These are phyloP conservation scores for Laguncularia racemosa DNA, from an alignment of 345 rosid genomes.

Conservation along the genomic window DNA sequence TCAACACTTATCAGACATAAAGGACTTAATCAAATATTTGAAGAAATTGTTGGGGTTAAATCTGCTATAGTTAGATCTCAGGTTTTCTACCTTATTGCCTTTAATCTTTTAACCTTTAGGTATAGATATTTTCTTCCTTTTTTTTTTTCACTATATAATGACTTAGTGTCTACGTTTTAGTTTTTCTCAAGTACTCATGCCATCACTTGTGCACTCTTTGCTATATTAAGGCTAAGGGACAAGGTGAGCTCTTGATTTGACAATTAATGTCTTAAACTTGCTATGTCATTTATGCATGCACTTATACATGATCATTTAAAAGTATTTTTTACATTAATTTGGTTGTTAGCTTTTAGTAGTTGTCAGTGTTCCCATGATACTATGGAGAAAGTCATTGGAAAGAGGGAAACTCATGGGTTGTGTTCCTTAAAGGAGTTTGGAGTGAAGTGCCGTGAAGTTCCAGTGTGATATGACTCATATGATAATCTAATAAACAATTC, in stretches of 20 bases:
- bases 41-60: slow-evolving; percentile 55
- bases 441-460: slow-evolving; percentile 49
- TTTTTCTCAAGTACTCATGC: slow-evolving; percentile 73
- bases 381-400: slow-evolving; percentile 59
- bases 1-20: too few species aligned
- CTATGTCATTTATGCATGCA: not conserved
- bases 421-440: slow-evolving; percentile 62
- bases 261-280: not conserved
- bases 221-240: slow-evolving; percentile 55
- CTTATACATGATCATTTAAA: not conserved
- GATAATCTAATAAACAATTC: not conserved
- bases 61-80: slow-evolving; percentile 57
- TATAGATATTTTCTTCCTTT: not conserved
- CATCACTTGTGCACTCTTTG: slow-evolving; percentile 55
- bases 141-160: not conserved
- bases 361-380: slow-evolving; percentile 70
- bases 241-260: slow-evolving; percentile 34
- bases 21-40: slow-evolving; percentile 54
- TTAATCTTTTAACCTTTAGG: not conserved
- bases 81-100: slow-evolving; percentile 15
- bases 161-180: slow-evolving; percentile 14
- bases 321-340: slow-evolving; percentile 18
- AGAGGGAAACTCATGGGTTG: slow-evolving; percentile 41
- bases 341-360: slow-evolving; percentile 65
- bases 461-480: slow-evolving; percentile 29